Base-by-base conservation (phyloP, 2,329 filamentous ascomycete genomes). In the Rachicladosporium sp. region DNA sequence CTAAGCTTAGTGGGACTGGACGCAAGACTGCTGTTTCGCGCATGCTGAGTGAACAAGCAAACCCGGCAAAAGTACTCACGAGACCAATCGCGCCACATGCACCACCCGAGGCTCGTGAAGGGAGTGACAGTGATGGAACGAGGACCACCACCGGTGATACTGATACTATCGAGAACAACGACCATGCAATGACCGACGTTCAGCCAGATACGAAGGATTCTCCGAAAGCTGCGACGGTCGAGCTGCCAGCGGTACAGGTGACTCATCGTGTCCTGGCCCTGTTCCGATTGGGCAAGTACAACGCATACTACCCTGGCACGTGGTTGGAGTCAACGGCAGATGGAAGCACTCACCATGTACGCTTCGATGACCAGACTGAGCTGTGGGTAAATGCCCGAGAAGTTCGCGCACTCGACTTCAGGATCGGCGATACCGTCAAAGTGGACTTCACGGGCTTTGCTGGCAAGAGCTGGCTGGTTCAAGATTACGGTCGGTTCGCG, bases 271-370 rank as follows among this genome's bases (percentile, higher is more conserved):
- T 79, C 0, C 66, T 78, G 45, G 74, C 75, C 6, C 62, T 65
- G 21, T 80, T 75, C 66, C 74, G 67, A 46, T 62, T 62, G n/a
- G 67, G 62, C 35, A 50, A 37, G 33, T 43, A 37, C 42, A 66
- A 67, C 38, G 64, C 60, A n/a, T 79, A 71, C 51, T 77, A 75
- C 50, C 73, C 76, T 35, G 76, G 71, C 6, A 73, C 67, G n/a
- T 78, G 69, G 48, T 54, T 76, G 29, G 70, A 68, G 2, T 59
- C 57, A 10, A 59, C 66, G 12, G 54, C 61, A 0, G 59, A 66
- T 37, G 50, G 51, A 2, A 49, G 50, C 30, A 65, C 64, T 23
- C 68, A 70, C 47, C 54, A 60, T 10, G 50, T 71, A 15, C 59
- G 61, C n/a, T 71, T 65, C 37, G 68, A 71, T 44, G 67, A 71